Base-by-base conservation (phyloP, 306 rosid genomes). In the Quercus dentata region DNA sequence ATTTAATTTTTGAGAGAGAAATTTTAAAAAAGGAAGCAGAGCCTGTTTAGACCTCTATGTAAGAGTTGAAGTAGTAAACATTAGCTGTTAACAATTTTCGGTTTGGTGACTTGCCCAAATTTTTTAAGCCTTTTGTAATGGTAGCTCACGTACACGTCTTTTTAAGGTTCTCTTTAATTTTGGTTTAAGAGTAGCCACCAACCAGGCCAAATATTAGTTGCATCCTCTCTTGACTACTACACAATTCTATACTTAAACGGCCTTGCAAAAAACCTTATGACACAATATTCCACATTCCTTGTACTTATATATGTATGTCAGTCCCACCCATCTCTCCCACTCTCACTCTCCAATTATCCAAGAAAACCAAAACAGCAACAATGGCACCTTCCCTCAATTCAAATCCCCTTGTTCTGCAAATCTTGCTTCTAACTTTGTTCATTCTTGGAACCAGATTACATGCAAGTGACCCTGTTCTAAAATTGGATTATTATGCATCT, bases 191-290 rank as follows among this genome's bases (percentile, higher is more conserved):
- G 79, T 75, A 75, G 93, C 87, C 91, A 90, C 91, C 98, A 86
- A 91, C 91, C 92, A 46, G 78, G 74, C 79, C 54, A 78, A 21
- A 88, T 80, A 41, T 88, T 95, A 85, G 99, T 91, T 95, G 97
- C 90, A 93, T 83, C 99, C 77, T 78, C 91, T 82, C 18, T 95
- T 93, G 99, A 95, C 99, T 85, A 54, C 74, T 25, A 49, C 3
- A 35, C 67, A 72, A 62, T 52, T 70, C 35, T 82, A 69, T 73
- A 44, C 72, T 46, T 83, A 73, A 88, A 44, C 59, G 19, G 73
- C 82, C 72, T 52, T 76, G 78, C 81, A 79, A 35, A 51, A 74
- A 56, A 49, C 1, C 15, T 13, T 77, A 65, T 5, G 38, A 33
- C 30, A 38, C 54, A 63, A 31, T 5, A 23, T 65, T 17, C 79